Evolutionary conservation across 306 rosid species (phyloP), one percentile per base, ranked within the genome.

Genomic region (Alnus rubra): DNA sequence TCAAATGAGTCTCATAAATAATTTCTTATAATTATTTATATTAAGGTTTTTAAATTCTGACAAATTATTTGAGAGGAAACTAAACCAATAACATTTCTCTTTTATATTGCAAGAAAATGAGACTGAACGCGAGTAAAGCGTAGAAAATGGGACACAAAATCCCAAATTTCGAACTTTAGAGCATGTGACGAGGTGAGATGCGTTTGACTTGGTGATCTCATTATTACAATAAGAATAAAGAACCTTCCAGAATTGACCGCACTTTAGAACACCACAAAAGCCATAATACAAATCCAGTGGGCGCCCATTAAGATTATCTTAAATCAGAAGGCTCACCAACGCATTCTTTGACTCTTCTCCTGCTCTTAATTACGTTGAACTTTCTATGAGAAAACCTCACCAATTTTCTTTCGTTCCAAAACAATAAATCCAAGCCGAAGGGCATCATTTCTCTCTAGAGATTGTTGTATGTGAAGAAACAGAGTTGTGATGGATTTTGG

Each of bases 401-500:
- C 3, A 2, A 13, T 5, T 19, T 54, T 8, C 16, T 19, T 3
- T 18, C 37, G 4, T 7, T n/a, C 48, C n/a, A 5, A 63, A 12
- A 15, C 13, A 12, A 48, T 28, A 30, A 31, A 49, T 70, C 19
- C 58, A 69, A 65, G 18, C 28, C 64, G 11, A n/a, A 54, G 18
- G 18, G 9, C 7, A 37, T 48, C 5, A 9, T 42, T 80, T 35
- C 31, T 42, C 51, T n/a, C 44, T 49, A 14, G 71, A 23, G 28
- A 23, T 14, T 15, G 37, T 62, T 63, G 67, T 62, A 0, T 74
- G 4, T 62, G 19, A 31, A 13, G 56, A 15, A 75, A 11, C 48
- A 42, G 50, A 6, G 49, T 71, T 68, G 76, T 63, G 50, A 92
- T 92, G 97, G 84, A 83, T 69, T 74, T 78, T 49, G 83, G 74